Conservation (phyloP, 2,329 filamentous ascomycete genomes). For the Paraconiothyrium sp. region DNA sequence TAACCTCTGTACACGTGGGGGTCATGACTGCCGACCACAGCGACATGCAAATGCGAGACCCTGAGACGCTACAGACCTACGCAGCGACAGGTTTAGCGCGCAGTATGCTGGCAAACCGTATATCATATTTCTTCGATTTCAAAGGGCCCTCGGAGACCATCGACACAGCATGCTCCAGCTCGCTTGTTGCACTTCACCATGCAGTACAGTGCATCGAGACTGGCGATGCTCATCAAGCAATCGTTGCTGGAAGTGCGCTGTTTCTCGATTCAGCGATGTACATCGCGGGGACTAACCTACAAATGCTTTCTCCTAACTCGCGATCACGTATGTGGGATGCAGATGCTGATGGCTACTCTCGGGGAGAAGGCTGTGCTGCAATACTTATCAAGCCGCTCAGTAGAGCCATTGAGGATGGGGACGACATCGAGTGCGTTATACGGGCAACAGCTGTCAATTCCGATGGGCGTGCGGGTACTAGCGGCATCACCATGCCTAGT, state of each 20-base stretch:
- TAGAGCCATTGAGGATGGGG: constrained; percentile 65
- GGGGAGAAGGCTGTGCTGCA: constrained; percentile 65
- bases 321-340: constrained; percentile 51
- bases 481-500: constrained; percentile 51
- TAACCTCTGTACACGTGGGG: constrained; percentile 21
- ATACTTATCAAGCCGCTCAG: constrained; percentile 52
- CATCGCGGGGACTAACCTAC: neutral
- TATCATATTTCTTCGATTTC: constrained; percentile 28
- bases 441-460: constrained; percentile 50
- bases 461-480: constrained; percentile 62
- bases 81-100: constrained; percentile 3
- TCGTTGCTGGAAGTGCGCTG: constrained; percentile 25
- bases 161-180: constrained; percentile 29
- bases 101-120: constrained; percentile 13
- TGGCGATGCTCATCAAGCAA: constrained; percentile 25
- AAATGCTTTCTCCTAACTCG: constrained; percentile 14
- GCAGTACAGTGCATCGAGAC: constrained; percentile 16
- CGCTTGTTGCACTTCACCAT: constrained; percentile 14
- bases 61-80: neutral
- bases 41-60: neutral
- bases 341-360: constrained; percentile 68
- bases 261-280: neutral
- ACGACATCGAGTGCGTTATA: constrained; percentile 58
- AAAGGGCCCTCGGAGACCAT: constrained; percentile 25
- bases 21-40: constrained; percentile 19